Percentiles rank a stretch among this genome's conserved stretches.
Evolutionary conservation across 2,329 filamentous ascomycete genomes (phyloP).

Genomic region (Plenodomus biglobosus): DNA sequence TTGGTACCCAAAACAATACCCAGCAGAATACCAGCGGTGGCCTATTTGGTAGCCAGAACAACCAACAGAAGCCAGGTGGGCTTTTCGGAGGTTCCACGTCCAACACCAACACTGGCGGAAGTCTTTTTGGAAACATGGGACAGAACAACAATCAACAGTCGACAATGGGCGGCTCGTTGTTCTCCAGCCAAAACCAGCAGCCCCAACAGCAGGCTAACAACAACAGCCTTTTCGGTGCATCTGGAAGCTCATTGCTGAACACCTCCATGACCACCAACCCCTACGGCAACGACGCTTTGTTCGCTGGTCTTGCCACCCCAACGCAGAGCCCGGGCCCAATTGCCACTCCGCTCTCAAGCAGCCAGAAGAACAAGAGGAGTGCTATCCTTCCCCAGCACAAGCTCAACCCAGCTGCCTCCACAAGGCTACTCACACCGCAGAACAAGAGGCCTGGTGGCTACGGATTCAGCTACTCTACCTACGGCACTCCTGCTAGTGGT

Average conservation of each 20-base stretch:
- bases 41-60: constrained; percentile 47
- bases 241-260: constrained; percentile 53
- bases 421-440: constrained; percentile 79
- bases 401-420: constrained; percentile 77
- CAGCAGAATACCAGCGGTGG: constrained; percentile 34
- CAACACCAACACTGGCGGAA: constrained; percentile 45
- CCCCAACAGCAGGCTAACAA: constrained; percentile 44
- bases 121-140: constrained; percentile 51
- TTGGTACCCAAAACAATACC: constrained; percentile 35
- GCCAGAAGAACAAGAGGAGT: constrained; percentile 74
- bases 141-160: constrained; percentile 47
- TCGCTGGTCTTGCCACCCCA: constrained; percentile 69
- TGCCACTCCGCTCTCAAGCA: constrained; percentile 81
- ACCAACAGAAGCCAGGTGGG: constrained; percentile 50
- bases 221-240: constrained; percentile 57
- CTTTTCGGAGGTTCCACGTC: constrained; percentile 43
- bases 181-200: constrained; percentile 48
- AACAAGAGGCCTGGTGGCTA: constrained; percentile 69
- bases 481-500: constrained; percentile 75
- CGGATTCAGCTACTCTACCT: constrained; percentile 91
- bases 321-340: constrained; percentile 79
- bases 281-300: constrained; percentile 86
- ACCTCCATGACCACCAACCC: constrained; percentile 70
- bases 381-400: constrained; percentile 85
- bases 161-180: constrained; percentile 43